Conservation (phyloP, 495 filamentous ascomycete genomes). For the Hypoxylon lienhwacheense region DNA sequence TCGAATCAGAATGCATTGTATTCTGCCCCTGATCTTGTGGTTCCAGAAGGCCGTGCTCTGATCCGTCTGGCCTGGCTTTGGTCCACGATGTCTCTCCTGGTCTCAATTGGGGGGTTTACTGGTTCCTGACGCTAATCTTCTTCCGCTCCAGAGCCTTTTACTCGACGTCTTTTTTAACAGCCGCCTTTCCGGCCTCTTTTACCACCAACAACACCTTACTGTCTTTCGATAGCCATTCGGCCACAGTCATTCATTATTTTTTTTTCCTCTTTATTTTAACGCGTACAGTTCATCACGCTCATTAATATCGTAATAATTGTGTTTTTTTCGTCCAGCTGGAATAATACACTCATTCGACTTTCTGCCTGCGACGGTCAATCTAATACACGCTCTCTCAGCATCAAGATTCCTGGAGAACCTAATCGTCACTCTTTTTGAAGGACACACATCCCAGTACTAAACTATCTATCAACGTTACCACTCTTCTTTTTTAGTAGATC, state of each 20-base stretch:
- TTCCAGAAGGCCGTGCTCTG: conserved; percentile 35
- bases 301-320: conserved; percentile 56
- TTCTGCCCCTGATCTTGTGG: conserved; percentile 39
- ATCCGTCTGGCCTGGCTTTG: conserved; percentile 32
- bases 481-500: conserved; percentile 14
- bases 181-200: conserved; percentile 45
- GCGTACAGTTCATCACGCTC: conserved; percentile 52
- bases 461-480: conserved; percentile 21
- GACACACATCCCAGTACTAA: conserved; percentile 25
- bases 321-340: conserved; percentile 44
- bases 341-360: conserved; percentile 52
- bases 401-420: conserved; percentile 56
- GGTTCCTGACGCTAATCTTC: conserved; percentile 37
- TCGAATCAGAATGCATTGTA: conserved; percentile 34
- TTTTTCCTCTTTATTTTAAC: conserved; percentile 44
- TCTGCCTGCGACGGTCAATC: conserved; percentile 43
- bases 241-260: conserved; percentile 50
- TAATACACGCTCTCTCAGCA: conserved; percentile 40
- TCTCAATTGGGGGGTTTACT: conserved; percentile 33
- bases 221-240: conserved; percentile 46
- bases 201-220: conserved; percentile 37
- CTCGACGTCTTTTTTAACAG: conserved; percentile 41
- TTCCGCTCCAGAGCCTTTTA: conserved; percentile 36
- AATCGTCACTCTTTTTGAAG: conserved; percentile 50
- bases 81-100: conserved; percentile 32